These are phyloP conservation scores for Cryomyces minteri DNA, from an alignment of 495 filamentous ascomycete species.

Conservation along the genomic window DNA sequence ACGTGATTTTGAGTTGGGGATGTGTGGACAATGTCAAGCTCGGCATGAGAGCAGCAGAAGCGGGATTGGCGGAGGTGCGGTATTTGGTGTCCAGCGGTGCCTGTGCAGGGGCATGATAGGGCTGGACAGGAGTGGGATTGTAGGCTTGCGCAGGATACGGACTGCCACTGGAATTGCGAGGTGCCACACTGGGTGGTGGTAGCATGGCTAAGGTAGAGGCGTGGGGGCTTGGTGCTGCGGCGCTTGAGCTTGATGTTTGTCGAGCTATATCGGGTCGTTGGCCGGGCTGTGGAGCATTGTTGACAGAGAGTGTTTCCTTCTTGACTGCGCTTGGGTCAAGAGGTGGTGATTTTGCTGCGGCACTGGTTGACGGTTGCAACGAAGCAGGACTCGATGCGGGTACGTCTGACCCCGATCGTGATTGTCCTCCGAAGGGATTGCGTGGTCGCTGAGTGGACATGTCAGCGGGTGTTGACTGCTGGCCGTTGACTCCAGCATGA, in stretches of 20 bases:
- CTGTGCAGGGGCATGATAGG: conserved; percentile 1
- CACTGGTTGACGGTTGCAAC: neutral
- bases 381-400: too few species aligned
- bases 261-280: too few species aligned
- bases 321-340: conserved; percentile 9
- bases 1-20: conserved; percentile 32
- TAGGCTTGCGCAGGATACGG: conserved; percentile 9
- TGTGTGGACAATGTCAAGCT: conserved; percentile 39
- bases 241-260: too few species aligned
- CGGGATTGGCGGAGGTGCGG: conserved; percentile 2
- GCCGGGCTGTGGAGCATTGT: too few species aligned
- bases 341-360: conserved; percentile 1
- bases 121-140: too few species aligned
- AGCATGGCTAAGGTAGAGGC: conserved; percentile 13
- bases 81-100: conserved; percentile 6
- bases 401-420: too few species aligned
- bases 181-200: conserved; percentile 20
- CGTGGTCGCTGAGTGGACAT: neutral
- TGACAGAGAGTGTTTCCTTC: conserved; percentile 15
- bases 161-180: conserved; percentile 18
- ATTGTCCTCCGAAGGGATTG: neutral
- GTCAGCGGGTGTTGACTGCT: conserved; percentile 1
- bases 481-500: conserved; percentile 25
- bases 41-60: conserved; percentile 15
- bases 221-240: neutral